Evolutionary conservation across 106 monocot genomes (phyloP), one percentile per base, ranked within the genome.

Genomic region (Dendrobium chrysotoxum): DNA sequence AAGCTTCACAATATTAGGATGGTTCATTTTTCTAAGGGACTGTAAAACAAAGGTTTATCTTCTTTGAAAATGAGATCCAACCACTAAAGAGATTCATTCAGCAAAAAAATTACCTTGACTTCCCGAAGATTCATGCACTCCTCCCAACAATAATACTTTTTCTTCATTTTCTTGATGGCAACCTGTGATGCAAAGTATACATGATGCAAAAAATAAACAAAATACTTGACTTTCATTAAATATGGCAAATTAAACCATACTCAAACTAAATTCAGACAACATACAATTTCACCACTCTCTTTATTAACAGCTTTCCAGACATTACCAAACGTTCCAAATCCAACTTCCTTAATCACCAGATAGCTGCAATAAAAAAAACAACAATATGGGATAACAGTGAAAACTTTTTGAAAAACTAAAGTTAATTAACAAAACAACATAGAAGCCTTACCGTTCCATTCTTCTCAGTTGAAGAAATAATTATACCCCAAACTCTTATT

Each of bases 1-100:
- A 16, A 98, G 89, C 81, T 98, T 98, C 58, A 94, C 89, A 84
- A 94, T 92, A 72, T 97, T 97, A 17, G 90, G 97, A 92, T 93
- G 93, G 71, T 92, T 92, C 97, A 93, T 88, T 71, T 78, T 92
- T 46, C 92, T 66, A 77, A 97, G 83, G 47, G 91, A 90, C 95
- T 95, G 86, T n/a, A 80, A 50, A 55, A 35, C 65, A n/a, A 38
- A 67, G 35, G 11, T 44, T 64, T 75, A 0, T 5, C 2, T 35
- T 16, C 78, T 65, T 79, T 47, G 13, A 65, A 18, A 53, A 53
- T 17, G 26, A 17, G 40, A 53, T 20, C 5, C 35, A 72, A 23
- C 44, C 26, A 79, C 55, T 25, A 30, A 38, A 75, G 3, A 67
- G 58, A 13, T 23, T 20, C 25, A 28, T 1, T 77, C 42, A 45